Evolutionary conservation across 441 rosid species (phyloP).

Genomic region (Euphorbia celastroides): DNA sequence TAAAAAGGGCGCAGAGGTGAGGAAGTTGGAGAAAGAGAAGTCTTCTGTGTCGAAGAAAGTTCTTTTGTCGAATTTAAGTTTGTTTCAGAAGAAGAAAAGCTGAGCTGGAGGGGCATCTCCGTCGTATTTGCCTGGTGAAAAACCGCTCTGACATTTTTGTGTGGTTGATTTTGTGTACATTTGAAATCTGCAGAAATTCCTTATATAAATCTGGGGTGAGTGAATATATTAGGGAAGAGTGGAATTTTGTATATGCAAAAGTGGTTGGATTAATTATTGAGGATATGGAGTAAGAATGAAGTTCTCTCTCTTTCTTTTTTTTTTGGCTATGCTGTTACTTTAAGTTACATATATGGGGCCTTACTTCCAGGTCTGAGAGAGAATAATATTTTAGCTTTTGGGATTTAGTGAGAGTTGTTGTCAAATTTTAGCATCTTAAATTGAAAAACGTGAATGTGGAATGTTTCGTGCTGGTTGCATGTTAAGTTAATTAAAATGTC

Average conservation of each 20-base stretch:
- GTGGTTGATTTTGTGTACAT: slow-evolving; percentile 21
- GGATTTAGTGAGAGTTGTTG: too few relatives aligned
- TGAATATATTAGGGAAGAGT: slow-evolving; percentile 11
- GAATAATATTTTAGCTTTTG: too few relatives aligned
- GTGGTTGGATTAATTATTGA: slow-evolving; percentile 18
- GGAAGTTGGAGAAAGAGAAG: slow-evolving; percentile 61
- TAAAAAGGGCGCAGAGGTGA: slow-evolving; percentile 30
- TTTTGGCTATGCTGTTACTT: not conserved
- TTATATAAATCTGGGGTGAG: slow-evolving; percentile 9
- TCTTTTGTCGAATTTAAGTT: slow-evolving; percentile 55
- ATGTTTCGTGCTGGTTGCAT: too few relatives aligned
- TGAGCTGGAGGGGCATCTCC: slow-evolving; percentile 84
- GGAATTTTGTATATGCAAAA: slow-evolving; percentile 21
- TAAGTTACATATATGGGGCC: not conserved
- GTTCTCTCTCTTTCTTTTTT: too few relatives aligned
- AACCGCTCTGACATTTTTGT: slow-evolving; percentile 34
- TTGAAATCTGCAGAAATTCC: slow-evolving; percentile 20
- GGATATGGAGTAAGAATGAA: not conserved
- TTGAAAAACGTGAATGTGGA: too few relatives aligned
- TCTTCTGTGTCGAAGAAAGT: slow-evolving; percentile 56
- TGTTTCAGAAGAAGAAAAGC: slow-evolving; percentile 74
- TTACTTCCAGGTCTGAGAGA: too few relatives aligned
- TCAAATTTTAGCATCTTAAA: too few relatives aligned
- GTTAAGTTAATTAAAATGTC: too few relatives aligned
- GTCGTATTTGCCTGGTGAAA: slow-evolving; percentile 72